Base-by-base conservation (phyloP, 2,329 filamentous ascomycete species). In the Phaeosphaeriaceae sp. region DNA sequence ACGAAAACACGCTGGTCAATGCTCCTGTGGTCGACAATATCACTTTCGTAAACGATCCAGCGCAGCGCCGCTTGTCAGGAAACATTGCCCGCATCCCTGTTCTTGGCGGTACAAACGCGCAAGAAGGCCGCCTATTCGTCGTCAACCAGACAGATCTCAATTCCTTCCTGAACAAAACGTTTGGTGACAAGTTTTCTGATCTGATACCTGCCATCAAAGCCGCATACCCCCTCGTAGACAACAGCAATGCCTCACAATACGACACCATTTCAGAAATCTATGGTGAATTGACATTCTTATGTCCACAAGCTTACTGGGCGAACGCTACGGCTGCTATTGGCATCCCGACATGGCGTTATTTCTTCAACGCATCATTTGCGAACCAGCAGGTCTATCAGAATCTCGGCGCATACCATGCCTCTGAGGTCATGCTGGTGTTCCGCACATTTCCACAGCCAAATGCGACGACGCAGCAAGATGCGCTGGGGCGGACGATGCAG, bases 331-430 rank as follows among this genome's bases (percentile, higher is more conserved):
- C 69, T 2, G 55, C 57, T 0, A 56, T 60, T 3, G 66, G 68
- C 2, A 67, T 70, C 1, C 67, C 69, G 3, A 62, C 67, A 2
- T 73, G 68, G 69, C 66, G 70, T 24, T 72, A 70, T 51, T 63
- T 65, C 56, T 75, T 68, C 61, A 75, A 74, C 55, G 70, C 72
- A 7, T 65, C 67, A 1, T 74, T 73, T 49, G 27, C 57, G 9
- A 73, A 73, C 20, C 65, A 64, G 1, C 67, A 65, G 42, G 50
- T 50, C 2, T 61, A 56, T 25, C 49, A 57, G 1, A 42, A 59
- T 20, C 53, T 62, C 0, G 67, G 69, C 22, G 68, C 56, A 0
- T 73, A 65, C 47, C 71, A 74, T 48, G 52, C 62, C 0, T 63
- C 66, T 0, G 71, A 74, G 48, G 67, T 74, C 2, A 51, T 54